Conservation (phyloP, 2,329 filamentous ascomycete genomes). For the Scedosporium dehoogii region DNA sequence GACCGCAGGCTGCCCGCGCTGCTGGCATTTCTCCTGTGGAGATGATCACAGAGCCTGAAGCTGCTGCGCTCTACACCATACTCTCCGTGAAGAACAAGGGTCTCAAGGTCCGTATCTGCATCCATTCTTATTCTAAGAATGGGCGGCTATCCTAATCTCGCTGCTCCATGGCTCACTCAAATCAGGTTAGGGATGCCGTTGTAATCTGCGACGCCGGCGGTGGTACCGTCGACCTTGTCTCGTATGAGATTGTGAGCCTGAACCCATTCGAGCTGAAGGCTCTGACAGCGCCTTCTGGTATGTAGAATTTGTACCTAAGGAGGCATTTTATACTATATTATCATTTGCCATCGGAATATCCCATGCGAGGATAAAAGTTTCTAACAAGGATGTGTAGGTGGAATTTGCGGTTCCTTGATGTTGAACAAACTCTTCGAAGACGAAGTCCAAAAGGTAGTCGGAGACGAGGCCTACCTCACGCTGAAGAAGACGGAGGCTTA, state of each 20-base stretch:
- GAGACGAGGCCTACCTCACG: background rate
- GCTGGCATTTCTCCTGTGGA: background rate
- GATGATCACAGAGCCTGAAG: slow-evolving; percentile 2
- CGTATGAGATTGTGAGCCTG: background rate
- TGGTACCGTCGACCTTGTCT: background rate
- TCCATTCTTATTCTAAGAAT: background rate
- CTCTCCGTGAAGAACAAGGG: background rate
- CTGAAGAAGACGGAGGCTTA: background rate
- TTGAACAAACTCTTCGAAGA: background rate
- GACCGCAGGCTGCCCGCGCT: background rate
- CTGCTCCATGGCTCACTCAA: background rate
- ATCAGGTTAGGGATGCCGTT: background rate
- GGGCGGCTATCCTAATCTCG: background rate
- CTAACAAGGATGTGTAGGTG: background rate
- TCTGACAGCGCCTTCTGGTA: background rate
- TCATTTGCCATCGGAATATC: background rate
- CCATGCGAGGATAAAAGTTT: too few species aligned
- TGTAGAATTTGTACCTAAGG: background rate
- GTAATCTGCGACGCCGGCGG: background rate
- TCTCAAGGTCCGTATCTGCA: background rate
- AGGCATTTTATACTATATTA: too few species aligned
- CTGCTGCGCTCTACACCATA: background rate
- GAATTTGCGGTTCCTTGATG: background rate
- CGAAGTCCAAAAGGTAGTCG: background rate
- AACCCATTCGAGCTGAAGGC: background rate